phyloP scores from a whole-genome alignment of 2,329 filamentous ascomycete species.

The Elsinoe perseae region DNA sequence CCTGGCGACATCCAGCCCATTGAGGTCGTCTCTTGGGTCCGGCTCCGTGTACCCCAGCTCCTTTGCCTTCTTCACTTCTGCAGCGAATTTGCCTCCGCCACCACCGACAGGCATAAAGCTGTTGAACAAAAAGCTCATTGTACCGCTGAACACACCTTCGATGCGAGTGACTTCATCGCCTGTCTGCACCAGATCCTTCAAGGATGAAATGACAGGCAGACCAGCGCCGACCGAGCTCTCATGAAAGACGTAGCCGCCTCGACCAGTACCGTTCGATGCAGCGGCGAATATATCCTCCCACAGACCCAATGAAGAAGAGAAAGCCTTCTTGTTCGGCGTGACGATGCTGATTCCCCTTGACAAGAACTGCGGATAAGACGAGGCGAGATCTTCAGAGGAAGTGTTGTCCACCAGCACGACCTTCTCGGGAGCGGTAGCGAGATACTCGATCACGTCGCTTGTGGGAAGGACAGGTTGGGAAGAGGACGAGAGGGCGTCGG shows the following conservation, averaged over 20 bases:
- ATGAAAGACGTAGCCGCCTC: slow-evolving; percentile 75
- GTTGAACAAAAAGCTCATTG: slow-evolving; percentile 98
- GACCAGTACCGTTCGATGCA: slow-evolving; percentile 51
- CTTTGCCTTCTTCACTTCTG: slow-evolving; percentile 87
- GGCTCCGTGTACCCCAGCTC: slow-evolving; percentile 87
- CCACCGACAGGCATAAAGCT: slow-evolving; percentile 79
- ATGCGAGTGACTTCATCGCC: slow-evolving; percentile 87
- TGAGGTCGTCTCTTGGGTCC: slow-evolving; percentile 77
- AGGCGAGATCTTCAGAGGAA: slow-evolving; percentile 76
- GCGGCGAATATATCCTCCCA: slow-evolving; percentile 83
- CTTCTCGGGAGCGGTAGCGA: slow-evolving; percentile 68
- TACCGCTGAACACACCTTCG: slow-evolving; percentile 95
- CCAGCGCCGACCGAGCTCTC: slow-evolving; percentile 92
- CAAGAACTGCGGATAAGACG: slow-evolving; percentile 73
- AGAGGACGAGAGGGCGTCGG: slow-evolving; percentile 55
- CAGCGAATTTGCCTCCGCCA: slow-evolving; percentile 74
- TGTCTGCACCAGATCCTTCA: slow-evolving; percentile 90
- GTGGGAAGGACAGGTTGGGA: slow-evolving; percentile 58
- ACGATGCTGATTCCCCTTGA: slow-evolving; percentile 79
- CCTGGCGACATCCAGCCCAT: slow-evolving; percentile 83
- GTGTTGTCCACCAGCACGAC: slow-evolving; percentile 92
- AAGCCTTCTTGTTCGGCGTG: slow-evolving; percentile 98
- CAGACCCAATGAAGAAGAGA: slow-evolving; percentile 69
- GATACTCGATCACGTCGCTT: slow-evolving; percentile 65
- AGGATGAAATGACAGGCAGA: slow-evolving; percentile 82